Percentiles rank a stretch among this genome's conserved stretches.
Evolutionary conservation across 345 rosid genomes (phyloP).

Genomic region (Pistacia integerrima): DNA sequence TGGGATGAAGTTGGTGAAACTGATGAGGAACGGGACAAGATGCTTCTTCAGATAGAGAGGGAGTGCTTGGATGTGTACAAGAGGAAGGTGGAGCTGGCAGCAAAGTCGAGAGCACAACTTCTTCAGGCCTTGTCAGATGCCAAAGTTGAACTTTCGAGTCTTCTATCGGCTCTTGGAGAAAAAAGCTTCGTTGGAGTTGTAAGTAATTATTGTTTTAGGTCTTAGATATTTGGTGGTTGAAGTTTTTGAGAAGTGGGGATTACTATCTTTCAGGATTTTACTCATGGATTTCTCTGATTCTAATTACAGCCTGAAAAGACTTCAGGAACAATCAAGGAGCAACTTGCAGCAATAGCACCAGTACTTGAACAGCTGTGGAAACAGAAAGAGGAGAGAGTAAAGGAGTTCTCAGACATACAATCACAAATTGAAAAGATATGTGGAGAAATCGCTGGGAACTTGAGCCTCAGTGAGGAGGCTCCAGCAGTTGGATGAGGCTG

Average conservation of each 20-base stretch:
- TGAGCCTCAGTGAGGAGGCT: conserved; percentile 44
- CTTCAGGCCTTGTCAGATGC: conserved; percentile 88
- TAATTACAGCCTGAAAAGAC: conserved; percentile 70
- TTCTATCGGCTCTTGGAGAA: conserved; percentile 84
- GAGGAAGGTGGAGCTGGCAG: conserved; percentile 90
- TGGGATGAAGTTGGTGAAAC: conserved; percentile 99
- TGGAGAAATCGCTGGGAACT: conserved; percentile 78
- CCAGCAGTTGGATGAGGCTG: conserved; percentile 83
- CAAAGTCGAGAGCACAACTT: conserved; percentile 82
- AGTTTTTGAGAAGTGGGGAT: conserved; percentile 15
- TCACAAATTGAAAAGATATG: conserved; percentile 89
- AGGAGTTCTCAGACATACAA: conserved; percentile 73
- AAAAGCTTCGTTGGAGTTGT: conserved; percentile 67
- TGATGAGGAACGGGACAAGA: conserved; percentile 90
- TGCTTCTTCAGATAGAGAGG: conserved; percentile 90
- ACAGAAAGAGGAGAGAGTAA: conserved; percentile 88
- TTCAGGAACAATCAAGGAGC: conserved; percentile 92
- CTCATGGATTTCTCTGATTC: conserved; percentile 22
- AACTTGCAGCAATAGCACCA: conserved; percentile 92
- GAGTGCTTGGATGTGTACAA: conserved; percentile 94
- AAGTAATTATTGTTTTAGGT: conserved; percentile 32
- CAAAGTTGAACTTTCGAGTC: conserved; percentile 73
- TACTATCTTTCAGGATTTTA: not conserved
- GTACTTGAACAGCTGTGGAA: conserved; percentile 86
- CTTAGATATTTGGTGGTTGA: not conserved